Percentiles rank a stretch among this genome's conserved stretches.
phyloP scores from a whole-genome alignment of 805 yeast genomes.

The Kodamaea nitidulidarum region DNA sequence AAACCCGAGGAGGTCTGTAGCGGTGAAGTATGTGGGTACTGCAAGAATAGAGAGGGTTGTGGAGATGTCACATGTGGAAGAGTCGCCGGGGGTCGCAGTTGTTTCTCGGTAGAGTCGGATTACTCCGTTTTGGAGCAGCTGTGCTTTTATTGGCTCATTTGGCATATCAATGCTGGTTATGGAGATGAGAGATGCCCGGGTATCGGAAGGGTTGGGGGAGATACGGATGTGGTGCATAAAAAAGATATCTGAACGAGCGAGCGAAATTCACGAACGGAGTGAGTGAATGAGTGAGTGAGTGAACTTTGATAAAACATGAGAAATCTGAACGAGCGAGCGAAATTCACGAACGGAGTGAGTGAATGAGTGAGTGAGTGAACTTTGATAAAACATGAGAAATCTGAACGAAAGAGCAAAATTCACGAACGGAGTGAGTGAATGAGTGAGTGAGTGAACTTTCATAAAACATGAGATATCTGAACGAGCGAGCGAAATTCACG shows the following conservation, averaged over 20 bases:
- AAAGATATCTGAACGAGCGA: too few species aligned
- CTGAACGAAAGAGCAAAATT: too few species aligned
- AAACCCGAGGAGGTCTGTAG: slow-evolving; percentile 77
- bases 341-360: background rate
- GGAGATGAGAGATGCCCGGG: slow-evolving; percentile 28
- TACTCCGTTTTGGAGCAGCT: slow-evolving; percentile 68
- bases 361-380: too few species aligned
- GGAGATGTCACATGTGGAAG: slow-evolving; percentile 33
- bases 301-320: too few species aligned
- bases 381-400: too few species aligned
- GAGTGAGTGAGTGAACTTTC: too few species aligned
- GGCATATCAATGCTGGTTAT: slow-evolving; percentile 24
- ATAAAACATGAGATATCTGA: too few species aligned
- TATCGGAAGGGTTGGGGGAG: slow-evolving; percentile 23
- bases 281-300: too few species aligned
- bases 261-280: too few species aligned
- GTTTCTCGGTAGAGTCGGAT: slow-evolving; percentile 62
- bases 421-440: too few species aligned
- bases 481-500: too few species aligned
- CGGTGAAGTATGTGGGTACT: slow-evolving; percentile 82
- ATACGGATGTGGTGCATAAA: slow-evolving; percentile 27
- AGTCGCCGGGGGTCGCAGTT: slow-evolving; percentile 21
- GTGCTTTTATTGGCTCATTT: slow-evolving; percentile 56
- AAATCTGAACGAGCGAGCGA: background rate
- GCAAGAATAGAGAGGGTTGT: slow-evolving; percentile 78